phyloP scores from a whole-genome alignment of 1,284 basidiomycete genomes.

The Fomitopsis schrenkii region DNA sequence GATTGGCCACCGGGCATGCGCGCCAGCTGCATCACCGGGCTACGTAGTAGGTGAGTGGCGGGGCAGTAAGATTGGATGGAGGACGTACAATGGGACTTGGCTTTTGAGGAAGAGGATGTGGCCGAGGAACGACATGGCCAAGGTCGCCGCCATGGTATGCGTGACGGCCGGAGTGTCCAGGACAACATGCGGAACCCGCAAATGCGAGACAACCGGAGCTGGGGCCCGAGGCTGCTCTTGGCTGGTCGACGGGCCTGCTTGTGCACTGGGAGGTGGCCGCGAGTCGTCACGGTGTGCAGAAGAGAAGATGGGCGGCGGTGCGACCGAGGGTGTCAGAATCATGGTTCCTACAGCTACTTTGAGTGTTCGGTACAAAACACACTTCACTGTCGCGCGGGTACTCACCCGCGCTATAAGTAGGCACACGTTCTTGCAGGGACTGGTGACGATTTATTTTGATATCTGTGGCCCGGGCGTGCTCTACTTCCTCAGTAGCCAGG shows the following conservation, averaged over 20 bases:
- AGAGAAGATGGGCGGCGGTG: background rate
- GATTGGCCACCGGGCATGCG: constrained; percentile 39
- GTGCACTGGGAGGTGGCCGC: background rate
- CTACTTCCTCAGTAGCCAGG: too few species aligned
- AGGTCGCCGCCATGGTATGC: constrained; percentile 53
- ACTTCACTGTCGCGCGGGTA: too few species aligned
- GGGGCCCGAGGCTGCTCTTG: background rate
- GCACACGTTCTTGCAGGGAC: too few species aligned
- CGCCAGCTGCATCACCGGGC: constrained; percentile 59
- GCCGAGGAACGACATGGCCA: constrained; percentile 55
- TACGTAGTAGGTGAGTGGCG: constrained; percentile 22
- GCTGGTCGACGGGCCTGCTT: background rate
- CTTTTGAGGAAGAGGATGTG: constrained; percentile 72
- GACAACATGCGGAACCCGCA: constrained; percentile 37
- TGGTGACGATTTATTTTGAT: too few species aligned
- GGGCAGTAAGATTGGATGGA: background rate
- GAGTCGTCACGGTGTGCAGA: background rate
- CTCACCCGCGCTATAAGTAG: too few species aligned
- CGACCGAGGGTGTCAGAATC: constrained; percentile 1
- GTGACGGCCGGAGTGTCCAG: constrained; percentile 49
- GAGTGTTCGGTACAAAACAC: too few species aligned
- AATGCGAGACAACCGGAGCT: background rate
- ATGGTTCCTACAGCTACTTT: background rate
- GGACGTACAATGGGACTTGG: constrained; percentile 70
- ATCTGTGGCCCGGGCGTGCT: too few species aligned